Conservation (phyloP, 1,284 basidiomycete species). For the Ganoderma meredithae region DNA sequence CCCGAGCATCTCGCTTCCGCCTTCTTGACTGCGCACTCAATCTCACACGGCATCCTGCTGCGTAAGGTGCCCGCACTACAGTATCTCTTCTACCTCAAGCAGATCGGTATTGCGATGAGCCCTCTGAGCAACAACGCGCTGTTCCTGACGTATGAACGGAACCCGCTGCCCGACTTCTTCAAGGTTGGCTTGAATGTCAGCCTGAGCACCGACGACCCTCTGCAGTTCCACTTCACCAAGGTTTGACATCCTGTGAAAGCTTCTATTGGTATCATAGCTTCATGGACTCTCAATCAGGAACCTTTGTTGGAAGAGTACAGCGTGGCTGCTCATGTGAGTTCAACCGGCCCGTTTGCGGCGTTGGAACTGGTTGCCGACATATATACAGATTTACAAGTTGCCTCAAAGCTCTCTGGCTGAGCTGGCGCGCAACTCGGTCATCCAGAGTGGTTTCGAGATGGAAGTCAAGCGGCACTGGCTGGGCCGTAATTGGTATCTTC, state of each 20-base stretch:
- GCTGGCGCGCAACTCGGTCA: conserved; percentile 94
- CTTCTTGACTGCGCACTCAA: conserved; percentile 96
- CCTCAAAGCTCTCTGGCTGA: conserved; percentile 88
- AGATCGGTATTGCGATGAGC: conserved; percentile 98
- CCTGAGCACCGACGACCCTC: conserved; percentile 94
- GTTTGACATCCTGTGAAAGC: conserved; percentile 46
- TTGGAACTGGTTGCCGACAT: background rate
- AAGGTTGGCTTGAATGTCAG: conserved; percentile 96
- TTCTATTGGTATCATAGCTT: background rate
- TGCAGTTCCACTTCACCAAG: conserved; percentile 98
- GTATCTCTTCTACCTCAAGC: conserved; percentile 95
- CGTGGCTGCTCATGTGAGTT: conserved; percentile 90
- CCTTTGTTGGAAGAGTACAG: conserved; percentile 97
- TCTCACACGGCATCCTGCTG: conserved; percentile 97
- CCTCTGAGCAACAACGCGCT: conserved; percentile 98
- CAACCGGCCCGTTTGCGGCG: no score
- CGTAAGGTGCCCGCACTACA: conserved; percentile 96
- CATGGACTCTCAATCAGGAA: conserved; percentile 60
- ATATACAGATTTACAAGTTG: conserved; percentile 84
- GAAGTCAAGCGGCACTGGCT: conserved; percentile 98
- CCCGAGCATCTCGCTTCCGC: conserved; percentile 97
- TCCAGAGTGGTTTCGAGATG: conserved; percentile 99
- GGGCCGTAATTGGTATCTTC: conserved; percentile 89
- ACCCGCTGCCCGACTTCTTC: conserved; percentile 98
- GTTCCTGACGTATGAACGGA: conserved; percentile 96